Percentiles rank a stretch among this genome's conserved stretches.
Evolutionary conservation across 2,329 filamentous ascomycete genomes (phyloP).

Genomic region (Metarhizium sp.): DNA sequence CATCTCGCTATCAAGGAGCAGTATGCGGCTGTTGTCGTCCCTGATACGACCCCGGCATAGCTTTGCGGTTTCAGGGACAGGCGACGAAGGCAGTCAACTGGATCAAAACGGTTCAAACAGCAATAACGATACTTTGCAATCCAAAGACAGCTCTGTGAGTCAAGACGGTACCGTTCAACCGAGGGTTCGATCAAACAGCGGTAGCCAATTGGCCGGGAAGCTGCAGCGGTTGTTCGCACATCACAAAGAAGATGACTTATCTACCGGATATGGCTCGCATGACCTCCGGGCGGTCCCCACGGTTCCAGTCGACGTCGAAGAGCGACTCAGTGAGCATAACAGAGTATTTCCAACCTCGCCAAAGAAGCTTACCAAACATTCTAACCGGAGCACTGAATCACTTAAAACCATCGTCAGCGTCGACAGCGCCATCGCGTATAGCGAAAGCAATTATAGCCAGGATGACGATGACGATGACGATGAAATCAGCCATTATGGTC

Average conservation of each 20-base stretch:
- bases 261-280: constrained; percentile 2
- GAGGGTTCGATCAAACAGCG: constrained; percentile 13
- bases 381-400: constrained; percentile 35
- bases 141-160: neutral
- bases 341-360: constrained; percentile 23
- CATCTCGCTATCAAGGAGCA: neutral
- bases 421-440: constrained; percentile 24
- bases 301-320: constrained; percentile 24
- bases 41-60: neutral
- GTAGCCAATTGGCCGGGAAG: constrained; percentile 11
- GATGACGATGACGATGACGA: neutral
- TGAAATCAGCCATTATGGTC: neutral
- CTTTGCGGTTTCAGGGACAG: neutral
- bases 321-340: constrained; percentile 25
- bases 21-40: neutral
- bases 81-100: neutral
- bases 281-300: constrained; percentile 21
- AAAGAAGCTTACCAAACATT: constrained; percentile 27
- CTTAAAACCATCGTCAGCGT: constrained; percentile 42
- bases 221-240: constrained; percentile 1
- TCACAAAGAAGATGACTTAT: neutral
- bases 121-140: neutral
- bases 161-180: neutral
- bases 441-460: constrained; percentile 1
- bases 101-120: neutral